Percentiles rank a stretch among this genome's conserved stretches.
Evolutionary conservation across 2,329 filamentous ascomycete genomes (phyloP).

Genomic region (Paracoccidioides lutzii): DNA sequence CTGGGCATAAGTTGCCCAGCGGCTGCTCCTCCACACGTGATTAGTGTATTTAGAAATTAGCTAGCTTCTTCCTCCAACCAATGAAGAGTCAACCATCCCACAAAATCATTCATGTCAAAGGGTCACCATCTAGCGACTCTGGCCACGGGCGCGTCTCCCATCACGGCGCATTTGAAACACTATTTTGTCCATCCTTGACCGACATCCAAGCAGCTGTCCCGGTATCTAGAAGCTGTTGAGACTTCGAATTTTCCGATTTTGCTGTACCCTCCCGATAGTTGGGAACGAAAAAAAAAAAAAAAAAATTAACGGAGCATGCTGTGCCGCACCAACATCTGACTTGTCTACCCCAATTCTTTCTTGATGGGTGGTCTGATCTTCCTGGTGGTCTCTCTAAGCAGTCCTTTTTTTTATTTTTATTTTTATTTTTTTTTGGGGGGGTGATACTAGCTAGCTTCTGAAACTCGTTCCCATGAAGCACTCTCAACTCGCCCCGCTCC

Average conservation of each 20-base stretch:
- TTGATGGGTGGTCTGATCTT: background rate
- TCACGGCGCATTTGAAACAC: background rate
- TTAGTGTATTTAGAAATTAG: too few relatives aligned
- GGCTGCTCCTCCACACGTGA: too few relatives aligned
- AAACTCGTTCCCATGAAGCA: conserved; percentile 40
- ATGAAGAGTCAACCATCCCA: too few relatives aligned
- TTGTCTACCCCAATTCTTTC: background rate
- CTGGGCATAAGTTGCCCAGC: too few relatives aligned
- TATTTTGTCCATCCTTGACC: background rate
- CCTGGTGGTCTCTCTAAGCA: background rate
- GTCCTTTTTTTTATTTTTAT: background rate
- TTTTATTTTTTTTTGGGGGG: background rate
- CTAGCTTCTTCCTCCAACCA: too few relatives aligned
- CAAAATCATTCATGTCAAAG: too few relatives aligned
- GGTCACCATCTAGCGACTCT: background rate
- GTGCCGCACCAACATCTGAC: background rate
- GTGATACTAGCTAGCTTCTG: background rate
- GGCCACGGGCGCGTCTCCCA: background rate
- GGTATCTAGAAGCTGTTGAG: background rate
- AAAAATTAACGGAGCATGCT: background rate
- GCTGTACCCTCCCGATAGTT: background rate
- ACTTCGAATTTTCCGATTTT: background rate
- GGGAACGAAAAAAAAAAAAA: background rate
- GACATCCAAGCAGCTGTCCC: too few relatives aligned
- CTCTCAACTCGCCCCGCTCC: conserved; percentile 82